These are phyloP conservation scores for Lunasporangiospora selenospora DNA, from an alignment of 192 early-diverging fungal genomes.

Conservation along the genomic window DNA sequence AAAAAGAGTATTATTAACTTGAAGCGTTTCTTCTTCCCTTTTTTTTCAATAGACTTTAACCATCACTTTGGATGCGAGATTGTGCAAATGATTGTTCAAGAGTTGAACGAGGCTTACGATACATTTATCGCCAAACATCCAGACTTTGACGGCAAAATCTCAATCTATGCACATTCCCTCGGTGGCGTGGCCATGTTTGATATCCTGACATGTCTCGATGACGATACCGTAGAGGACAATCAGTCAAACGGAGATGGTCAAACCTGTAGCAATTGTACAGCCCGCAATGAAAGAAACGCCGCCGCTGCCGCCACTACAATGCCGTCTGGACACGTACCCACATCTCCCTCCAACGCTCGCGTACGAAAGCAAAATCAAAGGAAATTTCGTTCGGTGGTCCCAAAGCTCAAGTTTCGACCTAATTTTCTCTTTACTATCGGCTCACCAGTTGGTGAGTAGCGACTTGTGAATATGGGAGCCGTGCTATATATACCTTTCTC, in stretches of 20 bases:
- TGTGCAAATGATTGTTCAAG: conserved; percentile 56
- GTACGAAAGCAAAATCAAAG: conserved; percentile 31
- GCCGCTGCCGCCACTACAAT: too few species aligned
- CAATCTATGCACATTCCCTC: conserved; percentile 70
- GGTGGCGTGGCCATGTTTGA: conserved; percentile 76
- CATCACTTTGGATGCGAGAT: conserved; percentile 59
- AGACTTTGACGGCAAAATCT: conserved; percentile 65
- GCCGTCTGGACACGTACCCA: too few species aligned
- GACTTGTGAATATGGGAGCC: too few species aligned
- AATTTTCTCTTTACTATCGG: conserved; percentile 56
- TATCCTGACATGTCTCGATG: conserved; percentile 59
- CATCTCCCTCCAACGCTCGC: too few species aligned
- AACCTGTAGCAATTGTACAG: too few species aligned
- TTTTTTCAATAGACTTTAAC: conserved; percentile 48
- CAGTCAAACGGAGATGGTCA: too few species aligned
- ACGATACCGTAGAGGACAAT: conserved; percentile 37
- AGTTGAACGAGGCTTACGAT: conserved; percentile 63
- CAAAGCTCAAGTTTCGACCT: conserved; percentile 56
- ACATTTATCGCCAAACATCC: conserved; percentile 65
- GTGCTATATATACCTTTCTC: too few species aligned
- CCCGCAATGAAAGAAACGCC: too few species aligned
- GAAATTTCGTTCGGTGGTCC: conserved; percentile 16
- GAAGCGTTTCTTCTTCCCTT: too few species aligned
- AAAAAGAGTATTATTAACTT: too few species aligned
- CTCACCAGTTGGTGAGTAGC: conserved; percentile 52